These are phyloP conservation scores for Blastocystis hominis DNA, from an alignment of 352 stramenopile genomes.

Conservation along the genomic window DNA sequence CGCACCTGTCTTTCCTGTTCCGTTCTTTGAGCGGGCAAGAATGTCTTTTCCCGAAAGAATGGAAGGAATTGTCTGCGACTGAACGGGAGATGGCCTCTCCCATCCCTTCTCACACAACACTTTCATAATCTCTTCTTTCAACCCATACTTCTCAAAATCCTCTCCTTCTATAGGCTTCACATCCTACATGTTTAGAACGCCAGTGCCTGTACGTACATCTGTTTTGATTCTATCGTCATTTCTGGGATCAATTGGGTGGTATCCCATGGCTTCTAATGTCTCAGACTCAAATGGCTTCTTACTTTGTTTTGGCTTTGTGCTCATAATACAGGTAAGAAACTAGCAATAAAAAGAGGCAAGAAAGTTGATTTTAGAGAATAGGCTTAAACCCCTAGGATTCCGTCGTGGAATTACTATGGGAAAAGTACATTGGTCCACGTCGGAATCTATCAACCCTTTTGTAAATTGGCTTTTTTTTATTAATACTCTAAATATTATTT, in stretches of 20 bases:
- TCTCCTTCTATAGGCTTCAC: constrained; percentile 97
- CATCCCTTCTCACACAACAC: constrained; percentile 99
- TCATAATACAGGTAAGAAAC: too few relatives aligned
- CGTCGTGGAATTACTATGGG: too few relatives aligned
- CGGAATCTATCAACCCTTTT: too few relatives aligned
- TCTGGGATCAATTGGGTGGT: constrained; percentile 68
- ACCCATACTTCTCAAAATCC: constrained; percentile 98
- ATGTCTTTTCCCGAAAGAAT: constrained; percentile 92
- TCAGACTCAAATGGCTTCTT: too few relatives aligned
- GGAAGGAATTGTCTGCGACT: constrained; percentile 96
- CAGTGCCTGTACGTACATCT: constrained; percentile 62
- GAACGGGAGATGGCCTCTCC: constrained; percentile 92
- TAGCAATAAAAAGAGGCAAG: too few relatives aligned
- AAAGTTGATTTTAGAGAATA: too few relatives aligned
- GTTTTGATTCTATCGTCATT: constrained; percentile 79
- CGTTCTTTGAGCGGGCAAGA: constrained; percentile 95
- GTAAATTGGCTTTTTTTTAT: too few relatives aligned
- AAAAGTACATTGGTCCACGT: too few relatives aligned
- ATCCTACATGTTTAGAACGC: constrained; percentile 68
- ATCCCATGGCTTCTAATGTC: too few relatives aligned
- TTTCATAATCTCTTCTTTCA: constrained; percentile 99
- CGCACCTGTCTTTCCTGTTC: constrained; percentile 95
- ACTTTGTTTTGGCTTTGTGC: too few relatives aligned
- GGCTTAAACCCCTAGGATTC: too few relatives aligned
- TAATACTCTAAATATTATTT: too few relatives aligned